Evolutionary conservation across 2,329 filamentous ascomycete species (phyloP).

Genomic region (Calonectria montana): DNA sequence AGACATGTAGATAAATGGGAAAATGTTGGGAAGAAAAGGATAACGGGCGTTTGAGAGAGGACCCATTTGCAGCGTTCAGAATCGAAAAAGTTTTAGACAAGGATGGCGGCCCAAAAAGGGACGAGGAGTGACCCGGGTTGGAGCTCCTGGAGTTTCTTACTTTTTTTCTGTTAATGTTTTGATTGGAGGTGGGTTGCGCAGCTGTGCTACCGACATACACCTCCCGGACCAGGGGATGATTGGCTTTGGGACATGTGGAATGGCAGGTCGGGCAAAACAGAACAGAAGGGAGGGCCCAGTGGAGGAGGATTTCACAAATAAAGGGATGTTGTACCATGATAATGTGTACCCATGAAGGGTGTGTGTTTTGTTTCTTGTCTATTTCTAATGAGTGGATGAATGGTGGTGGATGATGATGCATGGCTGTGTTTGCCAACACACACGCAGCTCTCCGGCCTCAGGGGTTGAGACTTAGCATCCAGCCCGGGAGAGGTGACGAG

Average conservation of each 20-base stretch:
- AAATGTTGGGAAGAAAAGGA: neutral
- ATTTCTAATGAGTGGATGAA: neutral
- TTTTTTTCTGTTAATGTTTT: conserved; percentile 26
- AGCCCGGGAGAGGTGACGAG: conserved; percentile 30
- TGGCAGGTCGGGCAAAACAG: conserved; percentile 34
- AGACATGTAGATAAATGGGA: conserved; percentile 39
- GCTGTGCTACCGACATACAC: conserved; percentile 22
- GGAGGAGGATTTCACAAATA: conserved; percentile 32
- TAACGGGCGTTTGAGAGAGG: conserved; percentile 36
- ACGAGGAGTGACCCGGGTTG: conserved; percentile 27
- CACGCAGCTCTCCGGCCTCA: conserved; percentile 38
- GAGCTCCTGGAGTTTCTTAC: conserved; percentile 36
- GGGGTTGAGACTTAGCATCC: neutral
- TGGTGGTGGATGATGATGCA: conserved; percentile 31
- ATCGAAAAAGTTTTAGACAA: conserved; percentile 41
- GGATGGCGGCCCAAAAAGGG: conserved; percentile 31
- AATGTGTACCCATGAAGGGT: conserved; percentile 29
- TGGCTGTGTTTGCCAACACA: conserved; percentile 30
- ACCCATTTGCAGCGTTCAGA: conserved; percentile 33
- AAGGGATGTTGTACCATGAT: conserved; percentile 35
- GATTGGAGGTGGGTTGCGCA: conserved; percentile 22
- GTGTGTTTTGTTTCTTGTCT: conserved; percentile 1
- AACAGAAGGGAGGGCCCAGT: conserved; percentile 23
- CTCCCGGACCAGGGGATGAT: conserved; percentile 29
- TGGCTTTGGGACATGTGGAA: conserved; percentile 19